phyloP scores from a whole-genome alignment of 1,284 basidiomycete genomes.

The Exsudoporus floridanus region DNA sequence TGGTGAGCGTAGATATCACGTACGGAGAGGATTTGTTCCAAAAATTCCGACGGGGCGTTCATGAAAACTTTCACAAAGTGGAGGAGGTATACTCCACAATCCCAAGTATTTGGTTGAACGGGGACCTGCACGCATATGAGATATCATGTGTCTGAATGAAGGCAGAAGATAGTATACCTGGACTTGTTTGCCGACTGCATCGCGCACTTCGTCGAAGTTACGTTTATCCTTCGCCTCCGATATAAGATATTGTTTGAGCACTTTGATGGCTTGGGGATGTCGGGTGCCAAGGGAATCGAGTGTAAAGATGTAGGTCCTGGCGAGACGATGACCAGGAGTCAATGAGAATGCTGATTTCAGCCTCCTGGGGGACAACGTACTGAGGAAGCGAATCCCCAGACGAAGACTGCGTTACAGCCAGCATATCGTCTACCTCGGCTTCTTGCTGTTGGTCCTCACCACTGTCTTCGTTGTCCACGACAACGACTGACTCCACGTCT shows the following conservation, averaged over 20 bases:
- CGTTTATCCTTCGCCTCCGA: conserved; percentile 83
- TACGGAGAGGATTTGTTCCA: conserved; percentile 48
- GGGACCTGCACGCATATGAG: conserved; percentile 56
- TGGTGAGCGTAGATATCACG: conserved; percentile 1
- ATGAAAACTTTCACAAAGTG: conserved; percentile 78
- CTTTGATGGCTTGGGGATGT: conserved; percentile 65
- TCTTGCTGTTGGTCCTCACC: conserved; percentile 34
- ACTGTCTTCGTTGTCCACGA: conserved; percentile 27
- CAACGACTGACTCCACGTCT: conserved; percentile 8
- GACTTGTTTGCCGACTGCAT: conserved; percentile 46
- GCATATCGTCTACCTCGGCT: conserved; percentile 35
- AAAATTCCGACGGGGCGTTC: conserved; percentile 48
- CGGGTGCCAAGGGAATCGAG: conserved; percentile 82
- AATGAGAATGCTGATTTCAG: not conserved
- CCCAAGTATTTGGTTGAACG: conserved; percentile 78
- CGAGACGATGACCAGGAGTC: not conserved
- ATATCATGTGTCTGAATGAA: not conserved
- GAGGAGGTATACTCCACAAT: conserved; percentile 84
- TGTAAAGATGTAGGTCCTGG: conserved; percentile 76
- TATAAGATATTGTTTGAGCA: conserved; percentile 68
- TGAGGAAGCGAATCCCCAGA: conserved; percentile 11
- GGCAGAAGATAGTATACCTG: conserved; percentile 37
- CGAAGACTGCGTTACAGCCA: conserved; percentile 21
- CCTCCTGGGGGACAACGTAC: conserved; percentile 17
- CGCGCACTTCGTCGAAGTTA: conserved; percentile 43